A percentile compares a stretch with the other conserved stretches of the same genome.
Evolutionary conservation across 306 rosid genomes (phyloP).

Genomic region (Prinsepia uniflora): DNA sequence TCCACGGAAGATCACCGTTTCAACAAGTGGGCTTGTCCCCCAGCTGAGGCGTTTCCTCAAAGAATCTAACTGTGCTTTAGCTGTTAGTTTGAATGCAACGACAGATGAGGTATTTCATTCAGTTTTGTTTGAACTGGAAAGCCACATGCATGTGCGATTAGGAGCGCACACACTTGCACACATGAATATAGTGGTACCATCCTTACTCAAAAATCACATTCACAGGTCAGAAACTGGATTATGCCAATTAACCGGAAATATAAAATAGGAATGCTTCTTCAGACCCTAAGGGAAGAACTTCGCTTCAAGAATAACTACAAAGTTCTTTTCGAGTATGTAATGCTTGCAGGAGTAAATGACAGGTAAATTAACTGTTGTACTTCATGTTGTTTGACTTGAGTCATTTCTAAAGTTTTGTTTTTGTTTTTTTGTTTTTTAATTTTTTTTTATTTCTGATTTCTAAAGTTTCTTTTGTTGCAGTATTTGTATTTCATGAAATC

Average conservation of each 20-base stretch:
- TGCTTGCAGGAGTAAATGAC: constrained; percentile 92
- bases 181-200: constrained; percentile 14
- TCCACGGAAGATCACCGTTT: constrained; percentile 91
- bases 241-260: constrained; percentile 93
- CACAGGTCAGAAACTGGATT: constrained; percentile 91
- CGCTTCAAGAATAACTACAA: constrained; percentile 55
- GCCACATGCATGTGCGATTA: not conserved
- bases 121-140: constrained; percentile 17
- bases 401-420: not conserved
- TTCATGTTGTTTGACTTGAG: not conserved
- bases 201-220: constrained; percentile 20
- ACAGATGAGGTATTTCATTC: constrained; percentile 68
- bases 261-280: constrained; percentile 69
- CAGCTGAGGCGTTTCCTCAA: constrained; percentile 76
- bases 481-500: not conserved
- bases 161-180: not conserved
- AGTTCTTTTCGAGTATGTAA: constrained; percentile 83
- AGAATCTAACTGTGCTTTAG: constrained; percentile 76
- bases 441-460: not conserved
- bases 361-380: constrained; percentile 36
- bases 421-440: too few relatives aligned
- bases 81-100: constrained; percentile 96
- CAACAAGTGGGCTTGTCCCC: constrained; percentile 95
- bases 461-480: not conserved
- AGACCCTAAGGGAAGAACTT: constrained; percentile 73